A percentile compares a stretch with the other conserved stretches of the same genome.
Conservation (phyloP, 169 alveolate genomes). For the Plasmodium billcollinsi region DNA sequence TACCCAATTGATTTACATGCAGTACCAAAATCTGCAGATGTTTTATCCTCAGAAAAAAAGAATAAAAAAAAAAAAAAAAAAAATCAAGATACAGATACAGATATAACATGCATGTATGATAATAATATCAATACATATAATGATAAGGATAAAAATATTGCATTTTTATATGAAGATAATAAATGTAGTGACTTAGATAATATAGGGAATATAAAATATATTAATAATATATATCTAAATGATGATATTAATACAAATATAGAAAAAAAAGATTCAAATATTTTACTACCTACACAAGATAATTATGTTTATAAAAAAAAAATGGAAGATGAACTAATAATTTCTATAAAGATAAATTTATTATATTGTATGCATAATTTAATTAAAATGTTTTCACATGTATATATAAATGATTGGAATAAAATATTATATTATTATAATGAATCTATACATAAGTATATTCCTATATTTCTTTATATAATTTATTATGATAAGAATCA, state of each 20-base stretch:
- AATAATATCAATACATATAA: neutral
- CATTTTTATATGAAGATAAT: no score
- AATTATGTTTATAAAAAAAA: conserved; percentile 21
- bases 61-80: no score
- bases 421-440: conserved; percentile 64
- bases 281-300: conserved; percentile 1
- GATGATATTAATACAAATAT: neutral
- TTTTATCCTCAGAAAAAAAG: no score
- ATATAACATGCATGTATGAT: no score
- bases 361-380: conserved; percentile 55
- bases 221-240: neutral
- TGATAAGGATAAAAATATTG: neutral
- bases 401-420: conserved; percentile 73
- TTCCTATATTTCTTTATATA: conserved; percentile 47
- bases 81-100: no score
- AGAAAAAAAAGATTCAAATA: neutral
- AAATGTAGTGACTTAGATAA: neutral
- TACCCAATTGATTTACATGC: no score
- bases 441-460: conserved; percentile 39
- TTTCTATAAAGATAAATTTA: conserved; percentile 31
- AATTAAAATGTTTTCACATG: conserved; percentile 66
- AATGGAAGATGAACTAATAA: conserved; percentile 44
- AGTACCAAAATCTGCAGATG: no score
- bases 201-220: neutral
- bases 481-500: conserved; percentile 33